A percentile compares a stretch with the other conserved stretches of the same genome.
Conservation (phyloP, 2,329 filamentous ascomycete species). For the Cytospora leucostoma region DNA sequence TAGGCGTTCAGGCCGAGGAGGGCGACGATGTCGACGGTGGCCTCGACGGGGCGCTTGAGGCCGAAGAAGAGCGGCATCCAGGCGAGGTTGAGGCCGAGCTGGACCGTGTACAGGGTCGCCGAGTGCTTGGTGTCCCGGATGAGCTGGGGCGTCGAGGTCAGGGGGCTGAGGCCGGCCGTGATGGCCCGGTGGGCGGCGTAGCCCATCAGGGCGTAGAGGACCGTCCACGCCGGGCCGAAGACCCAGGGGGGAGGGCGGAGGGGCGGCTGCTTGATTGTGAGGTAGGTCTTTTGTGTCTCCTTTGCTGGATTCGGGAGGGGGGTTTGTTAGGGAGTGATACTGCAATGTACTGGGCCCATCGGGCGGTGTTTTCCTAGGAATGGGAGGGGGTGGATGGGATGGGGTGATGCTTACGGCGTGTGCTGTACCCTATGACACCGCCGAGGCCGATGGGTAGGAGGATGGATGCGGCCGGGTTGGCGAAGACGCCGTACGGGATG, state of each 20-base stretch:
- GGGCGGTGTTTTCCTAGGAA: no score
- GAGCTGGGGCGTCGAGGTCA: conserved; percentile 51
- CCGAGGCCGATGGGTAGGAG: conserved; percentile 75
- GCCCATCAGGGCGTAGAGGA: conserved; percentile 78
- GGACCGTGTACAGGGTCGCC: conserved; percentile 80
- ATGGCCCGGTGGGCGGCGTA: conserved; percentile 83
- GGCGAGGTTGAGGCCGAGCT: conserved; percentile 79
- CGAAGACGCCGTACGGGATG: conserved; percentile 70
- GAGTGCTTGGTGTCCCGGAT: conserved; percentile 63
- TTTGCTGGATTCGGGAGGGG: conserved; percentile 44
- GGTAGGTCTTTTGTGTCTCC: conserved; percentile 61
- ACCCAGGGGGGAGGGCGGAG: conserved; percentile 60
- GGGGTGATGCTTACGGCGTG: conserved; percentile 55
- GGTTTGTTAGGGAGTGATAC: not conserved
- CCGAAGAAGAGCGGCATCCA: conserved; percentile 96
- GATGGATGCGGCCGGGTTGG: conserved; percentile 70
- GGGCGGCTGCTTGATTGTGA: conserved; percentile 67
- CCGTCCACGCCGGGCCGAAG: conserved; percentile 67
- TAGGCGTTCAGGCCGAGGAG: conserved; percentile 73
- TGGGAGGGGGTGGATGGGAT: conserved; percentile 13
- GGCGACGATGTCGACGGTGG: conserved; percentile 72
- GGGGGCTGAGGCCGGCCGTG: conserved; percentile 60
- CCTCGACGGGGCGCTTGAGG: conserved; percentile 70
- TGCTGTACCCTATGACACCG: conserved; percentile 70
- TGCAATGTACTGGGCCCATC: no score